A percentile compares a stretch with the other conserved stretches of the same genome.
Evolutionary conservation across 345 rosid species (phyloP).

Genomic region (Rhizophora mangle): DNA sequence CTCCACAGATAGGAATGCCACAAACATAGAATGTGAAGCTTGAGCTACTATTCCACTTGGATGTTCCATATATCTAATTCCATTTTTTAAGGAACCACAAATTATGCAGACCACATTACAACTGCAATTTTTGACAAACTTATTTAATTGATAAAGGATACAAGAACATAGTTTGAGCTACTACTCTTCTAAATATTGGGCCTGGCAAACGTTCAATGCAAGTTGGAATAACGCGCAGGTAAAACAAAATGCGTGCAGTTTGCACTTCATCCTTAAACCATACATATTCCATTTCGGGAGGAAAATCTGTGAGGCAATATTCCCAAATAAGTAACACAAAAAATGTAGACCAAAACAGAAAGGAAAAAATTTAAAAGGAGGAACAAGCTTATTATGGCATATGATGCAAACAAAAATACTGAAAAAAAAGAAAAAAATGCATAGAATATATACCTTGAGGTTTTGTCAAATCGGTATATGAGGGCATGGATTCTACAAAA

Average conservation of each 20-base stretch:
- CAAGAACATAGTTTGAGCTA: conserved; percentile 88
- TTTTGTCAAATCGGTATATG: conserved; percentile 61
- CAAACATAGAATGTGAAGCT: conserved; percentile 79
- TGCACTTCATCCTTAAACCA: conserved; percentile 94
- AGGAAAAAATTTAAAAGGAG: background rate
- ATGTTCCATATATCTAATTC: conserved; percentile 75
- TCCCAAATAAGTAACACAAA: conserved; percentile 15
- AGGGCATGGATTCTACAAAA: conserved; percentile 76
- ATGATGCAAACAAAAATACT: background rate
- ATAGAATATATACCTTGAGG: conserved; percentile 51
- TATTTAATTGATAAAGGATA: conserved; percentile 47
- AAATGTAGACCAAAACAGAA: background rate
- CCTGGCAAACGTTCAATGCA: conserved; percentile 67
- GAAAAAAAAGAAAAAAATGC: background rate
- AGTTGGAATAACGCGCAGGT: conserved; percentile 81
- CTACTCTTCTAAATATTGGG: conserved; percentile 50
- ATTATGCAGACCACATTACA: conserved; percentile 3
- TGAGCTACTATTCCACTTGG: conserved; percentile 72
- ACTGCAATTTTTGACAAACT: background rate
- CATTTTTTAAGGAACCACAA: conserved; percentile 41
- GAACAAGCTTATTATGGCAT: background rate
- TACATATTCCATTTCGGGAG: conserved; percentile 44
- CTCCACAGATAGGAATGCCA: conserved; percentile 66
- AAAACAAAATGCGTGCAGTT: conserved; percentile 85
- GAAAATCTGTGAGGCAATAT: conserved; percentile 33